Evolutionary conservation across 495 filamentous ascomycete species (phyloP), one percentile per base, ranked within the genome.

Genomic region (Hapsidospora chrysogenum): DNA sequence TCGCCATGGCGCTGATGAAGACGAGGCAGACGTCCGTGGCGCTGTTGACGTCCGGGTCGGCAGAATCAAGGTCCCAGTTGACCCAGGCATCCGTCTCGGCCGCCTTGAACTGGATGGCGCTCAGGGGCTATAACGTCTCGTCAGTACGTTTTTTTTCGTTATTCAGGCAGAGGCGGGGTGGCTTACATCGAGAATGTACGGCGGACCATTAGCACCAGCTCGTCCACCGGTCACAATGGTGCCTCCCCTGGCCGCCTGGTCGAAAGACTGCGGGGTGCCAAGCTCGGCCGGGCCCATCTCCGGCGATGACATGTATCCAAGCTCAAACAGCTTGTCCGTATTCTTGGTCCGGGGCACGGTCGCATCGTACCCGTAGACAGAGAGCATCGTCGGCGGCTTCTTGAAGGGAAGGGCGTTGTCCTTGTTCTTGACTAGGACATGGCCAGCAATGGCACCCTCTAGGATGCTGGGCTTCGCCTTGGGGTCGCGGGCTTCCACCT

Each of bases 21-120:
- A 81, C 67, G 3, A 77, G 50, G 47, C 75, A 79, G 6, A 81
- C 65, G 42, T 84, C 77, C 14, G 78, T 67, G 11, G 57, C 53
- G 14, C 53, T 50, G 35, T 64, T 50, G 17, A 68, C 60, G 11
- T 41, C 8, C 0, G 63, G 58, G 16, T 49, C 46, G 14, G 44
- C 41, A 39, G 42, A 58, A 39, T 51, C 49, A 46, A 50, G 63
- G 42, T 60, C 66, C 63, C 51, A 77, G 53, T 51, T 60, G 25
- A 61, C 48, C 35, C 43, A 63, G 33, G 60, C 74, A 36, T 59
- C 66, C 36, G 82, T 77, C 1, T 65, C 58, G 25, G 60, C 61
- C 8, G 65, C 63, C 11, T 53, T 59, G 13, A 50, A 44, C 14
- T 69, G 60, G 22, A 82, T 60, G 0, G 75, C 77, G 9, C 71